Evolutionary conservation across 2,329 filamentous ascomycete species (phyloP).

Genomic region (Celoporthe dispersa): DNA sequence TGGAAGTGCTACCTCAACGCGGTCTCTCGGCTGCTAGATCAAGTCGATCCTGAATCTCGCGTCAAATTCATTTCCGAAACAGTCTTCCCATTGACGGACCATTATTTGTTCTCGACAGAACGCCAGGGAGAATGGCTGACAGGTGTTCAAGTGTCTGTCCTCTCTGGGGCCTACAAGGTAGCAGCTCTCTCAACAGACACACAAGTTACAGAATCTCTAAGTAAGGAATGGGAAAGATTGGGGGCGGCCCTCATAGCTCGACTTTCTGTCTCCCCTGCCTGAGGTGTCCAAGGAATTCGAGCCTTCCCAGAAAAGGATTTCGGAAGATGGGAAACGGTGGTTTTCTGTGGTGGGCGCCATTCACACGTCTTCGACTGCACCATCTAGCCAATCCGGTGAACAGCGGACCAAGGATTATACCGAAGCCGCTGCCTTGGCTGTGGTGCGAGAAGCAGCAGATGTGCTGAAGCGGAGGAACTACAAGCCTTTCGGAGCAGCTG

Average conservation of each 20-base stretch:
- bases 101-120: constrained; percentile 54
- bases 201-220: constrained; percentile 53
- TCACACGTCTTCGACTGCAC: constrained; percentile 35
- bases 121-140: constrained; percentile 44
- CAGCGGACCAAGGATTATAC: constrained; percentile 37
- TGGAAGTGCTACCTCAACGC: constrained; percentile 78
- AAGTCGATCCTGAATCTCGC: constrained; percentile 50
- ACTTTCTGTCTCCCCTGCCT: constrained; percentile 74
- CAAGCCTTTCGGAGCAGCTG: constrained; percentile 61
- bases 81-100: constrained; percentile 58
- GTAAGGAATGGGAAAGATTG: constrained; percentile 66
- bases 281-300: constrained; percentile 80
- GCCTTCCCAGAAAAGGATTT: constrained; percentile 71
- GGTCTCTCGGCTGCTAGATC: constrained; percentile 56
- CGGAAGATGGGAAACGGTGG: constrained; percentile 69
- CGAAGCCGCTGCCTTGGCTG: constrained; percentile 37
- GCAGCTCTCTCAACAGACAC: constrained; percentile 46
- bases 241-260: constrained; percentile 64
- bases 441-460: constrained; percentile 43
- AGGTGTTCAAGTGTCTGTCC: constrained; percentile 40
- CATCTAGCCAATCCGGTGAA: constrained; percentile 24
- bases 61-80: constrained; percentile 51
- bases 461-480: constrained; percentile 56
- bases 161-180: constrained; percentile 54
- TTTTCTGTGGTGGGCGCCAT: constrained; percentile 61